Conservation (phyloP, 352 stramenopile genomes). For the Elongisporangium undulatum region DNA sequence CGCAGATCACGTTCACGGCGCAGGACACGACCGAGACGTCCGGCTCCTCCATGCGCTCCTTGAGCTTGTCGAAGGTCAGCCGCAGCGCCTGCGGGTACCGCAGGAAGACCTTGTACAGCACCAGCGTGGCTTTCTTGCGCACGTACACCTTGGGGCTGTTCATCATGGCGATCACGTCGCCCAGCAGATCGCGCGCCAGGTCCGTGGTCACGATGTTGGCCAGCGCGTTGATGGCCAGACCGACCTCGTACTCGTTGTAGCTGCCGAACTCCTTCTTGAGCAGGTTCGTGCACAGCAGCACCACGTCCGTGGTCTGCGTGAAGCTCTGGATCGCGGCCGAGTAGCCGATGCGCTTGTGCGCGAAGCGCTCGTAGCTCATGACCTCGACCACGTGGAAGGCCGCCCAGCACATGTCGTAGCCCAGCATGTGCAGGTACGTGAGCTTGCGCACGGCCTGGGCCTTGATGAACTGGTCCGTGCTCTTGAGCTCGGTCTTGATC, state of each 20-base stretch:
- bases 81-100: conserved; percentile 97
- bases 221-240: conserved; percentile 97
- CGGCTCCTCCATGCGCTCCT: conserved; percentile 94
- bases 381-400: conserved; percentile 98
- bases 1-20: conserved; percentile 99
- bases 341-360: conserved; percentile 97
- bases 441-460: conserved; percentile 96
- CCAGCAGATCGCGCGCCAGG: conserved; percentile 92
- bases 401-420: conserved; percentile 98
- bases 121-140: conserved; percentile 97
- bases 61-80: conserved; percentile 97
- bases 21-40: conserved; percentile 96
- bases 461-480: conserved; percentile 96
- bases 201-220: conserved; percentile 98
- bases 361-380: conserved; percentile 95
- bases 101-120: conserved; percentile 98
- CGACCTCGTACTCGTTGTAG: conserved; percentile 94
- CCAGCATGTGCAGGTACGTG: conserved; percentile 97
- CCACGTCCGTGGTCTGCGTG: conserved; percentile 96
- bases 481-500: conserved; percentile 98
- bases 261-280: conserved; percentile 97
- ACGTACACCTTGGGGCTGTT: conserved; percentile 95
- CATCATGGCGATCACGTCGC: conserved; percentile 91
- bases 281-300: conserved; percentile 98
- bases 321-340: conserved; percentile 95